A percentile compares a stretch with the other conserved stretches of the same genome.
These are phyloP conservation scores for Mortierella claussenii DNA, from an alignment of 192 early-diverging fungal species.

Conservation along the genomic window DNA sequence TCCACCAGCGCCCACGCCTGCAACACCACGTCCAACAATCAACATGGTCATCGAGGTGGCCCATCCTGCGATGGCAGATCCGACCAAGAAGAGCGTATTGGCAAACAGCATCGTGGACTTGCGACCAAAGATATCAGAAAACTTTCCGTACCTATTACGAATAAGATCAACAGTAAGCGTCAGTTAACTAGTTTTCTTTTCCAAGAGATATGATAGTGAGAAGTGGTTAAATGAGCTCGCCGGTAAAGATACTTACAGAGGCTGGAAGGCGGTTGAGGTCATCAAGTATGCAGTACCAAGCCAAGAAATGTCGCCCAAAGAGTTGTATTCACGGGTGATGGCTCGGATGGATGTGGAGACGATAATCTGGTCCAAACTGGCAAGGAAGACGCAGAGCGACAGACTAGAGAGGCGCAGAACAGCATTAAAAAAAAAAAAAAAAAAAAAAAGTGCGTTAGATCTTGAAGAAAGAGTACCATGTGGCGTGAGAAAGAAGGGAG, in stretches of 20 bases:
- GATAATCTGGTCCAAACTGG: constrained; percentile 65
- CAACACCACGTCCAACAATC: constrained; percentile 70
- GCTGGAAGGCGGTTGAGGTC: constrained; percentile 80
- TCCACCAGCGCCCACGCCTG: constrained; percentile 75
- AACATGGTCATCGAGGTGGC: constrained; percentile 72
- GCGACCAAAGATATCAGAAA: constrained; percentile 88
- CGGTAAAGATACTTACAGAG: constrained; percentile 63
- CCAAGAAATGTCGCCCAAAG: constrained; percentile 78
- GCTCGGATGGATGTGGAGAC: constrained; percentile 63
- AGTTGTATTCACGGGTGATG: constrained; percentile 59
- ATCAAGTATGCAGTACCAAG: constrained; percentile 82
- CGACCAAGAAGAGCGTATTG: constrained; percentile 62
- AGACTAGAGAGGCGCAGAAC: constrained; percentile 4
- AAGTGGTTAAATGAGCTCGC: neutral
- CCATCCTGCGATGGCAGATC: constrained; percentile 63
- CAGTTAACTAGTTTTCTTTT: too few species aligned
- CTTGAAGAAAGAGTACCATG: too few species aligned
- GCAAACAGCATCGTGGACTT: constrained; percentile 66
- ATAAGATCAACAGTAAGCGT: neutral
- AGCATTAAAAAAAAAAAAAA: neutral
- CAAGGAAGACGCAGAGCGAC: constrained; percentile 50
- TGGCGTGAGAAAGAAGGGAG: too few species aligned
- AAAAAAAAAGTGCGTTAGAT: too few species aligned
- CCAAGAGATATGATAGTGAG: too few species aligned
- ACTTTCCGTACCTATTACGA: constrained; percentile 53